A percentile compares a stretch with the other conserved stretches of the same genome.
These are phyloP conservation scores for Phoma sp. DNA, from an alignment of 2,329 filamentous ascomycete genomes.

Conservation along the genomic window DNA sequence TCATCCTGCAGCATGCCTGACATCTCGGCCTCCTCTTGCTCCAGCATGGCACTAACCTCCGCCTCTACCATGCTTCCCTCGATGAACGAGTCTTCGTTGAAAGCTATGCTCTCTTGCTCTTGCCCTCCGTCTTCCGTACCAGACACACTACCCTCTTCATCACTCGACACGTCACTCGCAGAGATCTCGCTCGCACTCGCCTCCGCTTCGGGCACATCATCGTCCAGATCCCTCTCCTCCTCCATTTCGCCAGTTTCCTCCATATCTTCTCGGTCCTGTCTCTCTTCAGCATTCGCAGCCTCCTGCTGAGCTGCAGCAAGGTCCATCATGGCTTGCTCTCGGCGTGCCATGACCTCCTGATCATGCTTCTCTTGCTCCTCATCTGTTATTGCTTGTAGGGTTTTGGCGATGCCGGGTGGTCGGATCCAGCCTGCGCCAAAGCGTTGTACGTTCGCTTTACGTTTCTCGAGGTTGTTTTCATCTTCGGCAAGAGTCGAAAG, in stretches of 20 bases:
- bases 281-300: conserved; percentile 44
- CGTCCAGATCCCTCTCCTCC: conserved; percentile 49
- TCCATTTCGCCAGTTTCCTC: conserved; percentile 34
- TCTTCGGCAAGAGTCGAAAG: conserved; percentile 76
- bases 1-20: conserved; percentile 56
- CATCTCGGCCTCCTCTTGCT: conserved; percentile 55
- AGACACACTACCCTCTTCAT: conserved; percentile 21
- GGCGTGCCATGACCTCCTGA: conserved; percentile 73
- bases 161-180: conserved; percentile 44
- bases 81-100: conserved; percentile 57
- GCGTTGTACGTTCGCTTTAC: conserved; percentile 80
- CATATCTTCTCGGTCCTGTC: conserved; percentile 51
- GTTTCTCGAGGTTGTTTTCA: conserved; percentile 76
- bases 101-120: conserved; percentile 55
- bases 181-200: conserved; percentile 47
- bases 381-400: conserved; percentile 86
- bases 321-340: conserved; percentile 75
- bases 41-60: conserved; percentile 47
- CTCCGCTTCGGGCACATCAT: conserved; percentile 48
- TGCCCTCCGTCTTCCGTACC: conserved; percentile 49
- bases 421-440: conserved; percentile 91
- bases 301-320: conserved; percentile 66
- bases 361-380: conserved; percentile 89
- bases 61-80: conserved; percentile 52
- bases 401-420: conserved; percentile 86